Percentiles rank a stretch among this genome's conserved stretches.
phyloP scores from a whole-genome alignment of 331 rosid species.

The Acacia concinna region DNA sequence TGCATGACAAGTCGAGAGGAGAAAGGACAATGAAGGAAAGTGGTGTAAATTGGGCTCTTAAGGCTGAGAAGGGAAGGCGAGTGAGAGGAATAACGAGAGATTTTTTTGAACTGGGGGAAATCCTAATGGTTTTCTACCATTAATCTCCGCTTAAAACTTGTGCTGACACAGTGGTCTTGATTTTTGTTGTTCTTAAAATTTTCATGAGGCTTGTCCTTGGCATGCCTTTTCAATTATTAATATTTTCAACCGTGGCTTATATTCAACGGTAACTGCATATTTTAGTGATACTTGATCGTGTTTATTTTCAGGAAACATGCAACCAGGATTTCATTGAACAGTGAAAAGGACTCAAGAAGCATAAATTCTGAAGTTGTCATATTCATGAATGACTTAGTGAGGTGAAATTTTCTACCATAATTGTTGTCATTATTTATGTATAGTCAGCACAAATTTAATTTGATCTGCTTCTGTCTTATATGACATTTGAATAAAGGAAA shows the following conservation, averaged over 20 bases:
- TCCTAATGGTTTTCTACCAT: background rate
- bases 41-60: background rate
- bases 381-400: constrained; percentile 56
- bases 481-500: background rate
- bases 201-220: background rate
- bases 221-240: background rate
- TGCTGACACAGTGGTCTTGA: background rate
- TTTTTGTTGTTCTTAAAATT: background rate
- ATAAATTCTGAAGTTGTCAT: constrained; percentile 51
- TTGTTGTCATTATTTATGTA: constrained; percentile 4
- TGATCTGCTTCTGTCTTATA: background rate
- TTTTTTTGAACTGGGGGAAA: background rate
- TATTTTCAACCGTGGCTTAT: background rate
- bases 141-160: background rate
- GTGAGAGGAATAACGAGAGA: background rate
- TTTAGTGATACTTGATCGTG: background rate
- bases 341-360: constrained; percentile 44
- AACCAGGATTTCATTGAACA: constrained; percentile 41
- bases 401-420: constrained; percentile 46
- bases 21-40: background rate
- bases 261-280: background rate
- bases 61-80: background rate
- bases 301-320: constrained; percentile 61
- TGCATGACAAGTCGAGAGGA: background rate
- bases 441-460: constrained; percentile 8